phyloP scores from a whole-genome alignment of 495 filamentous ascomycete species.

The Daldinia loculata region DNA sequence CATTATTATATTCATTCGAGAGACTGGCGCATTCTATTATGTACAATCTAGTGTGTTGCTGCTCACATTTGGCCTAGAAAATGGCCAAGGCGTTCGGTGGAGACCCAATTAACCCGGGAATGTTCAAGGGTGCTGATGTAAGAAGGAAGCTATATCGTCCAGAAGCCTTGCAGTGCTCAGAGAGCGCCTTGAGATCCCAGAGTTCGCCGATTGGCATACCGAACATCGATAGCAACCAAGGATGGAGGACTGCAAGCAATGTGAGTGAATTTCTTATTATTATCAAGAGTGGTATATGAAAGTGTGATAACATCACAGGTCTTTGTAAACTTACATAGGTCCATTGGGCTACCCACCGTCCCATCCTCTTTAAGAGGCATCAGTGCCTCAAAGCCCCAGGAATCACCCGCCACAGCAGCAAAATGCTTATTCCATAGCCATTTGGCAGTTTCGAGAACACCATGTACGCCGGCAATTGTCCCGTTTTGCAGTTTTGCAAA shows the following conservation, averaged over 20 bases:
- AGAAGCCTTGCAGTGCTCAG: slow-evolving; percentile 59
- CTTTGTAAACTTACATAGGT: slow-evolving; percentile 48
- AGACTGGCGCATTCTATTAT: not conserved
- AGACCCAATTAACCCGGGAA: slow-evolving; percentile 59
- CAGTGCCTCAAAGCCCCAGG: slow-evolving; percentile 58
- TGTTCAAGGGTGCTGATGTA: slow-evolving; percentile 69
- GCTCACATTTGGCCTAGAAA: slow-evolving; percentile 46
- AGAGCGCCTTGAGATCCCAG: slow-evolving; percentile 65
- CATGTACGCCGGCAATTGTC: slow-evolving; percentile 53
- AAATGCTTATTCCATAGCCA: slow-evolving; percentile 67
- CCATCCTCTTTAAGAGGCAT: slow-evolving; percentile 51
- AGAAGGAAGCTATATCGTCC: slow-evolving; percentile 75
- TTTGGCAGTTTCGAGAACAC: slow-evolving; percentile 64
- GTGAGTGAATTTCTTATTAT: not conserved
- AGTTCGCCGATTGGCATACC: slow-evolving; percentile 70
- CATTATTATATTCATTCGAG: not conserved
- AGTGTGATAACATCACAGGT: not conserved
- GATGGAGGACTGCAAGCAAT: slow-evolving; percentile 60
- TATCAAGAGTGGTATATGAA: not conserved
- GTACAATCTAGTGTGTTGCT: not conserved
- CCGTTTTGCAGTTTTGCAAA: slow-evolving; percentile 54
- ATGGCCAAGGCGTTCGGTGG: slow-evolving; percentile 63
- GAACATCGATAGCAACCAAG: slow-evolving; percentile 71
- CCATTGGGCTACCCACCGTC: slow-evolving; percentile 20
- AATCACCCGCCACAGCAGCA: slow-evolving; percentile 62